Evolutionary conservation across 1,284 basidiomycete genomes (phyloP).

Genomic region (Neotropicomus parvogracilis): DNA sequence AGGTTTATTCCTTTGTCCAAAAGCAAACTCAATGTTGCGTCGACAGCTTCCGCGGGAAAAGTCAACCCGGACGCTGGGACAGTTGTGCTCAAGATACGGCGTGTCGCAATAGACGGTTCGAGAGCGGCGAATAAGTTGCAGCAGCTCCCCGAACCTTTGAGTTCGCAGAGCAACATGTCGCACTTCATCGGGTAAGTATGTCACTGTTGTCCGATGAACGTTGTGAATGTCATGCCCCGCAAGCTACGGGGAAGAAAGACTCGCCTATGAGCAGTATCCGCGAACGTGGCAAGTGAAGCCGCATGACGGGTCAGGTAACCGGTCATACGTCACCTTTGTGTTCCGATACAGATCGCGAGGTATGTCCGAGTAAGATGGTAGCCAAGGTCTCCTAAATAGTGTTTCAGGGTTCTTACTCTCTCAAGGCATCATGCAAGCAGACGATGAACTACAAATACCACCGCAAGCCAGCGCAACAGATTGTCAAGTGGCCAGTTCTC

Average conservation of each 20-base stretch:
- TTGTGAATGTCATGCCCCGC: conserved; percentile 1
- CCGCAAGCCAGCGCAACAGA: conserved; percentile 4
- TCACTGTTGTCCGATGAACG: background rate
- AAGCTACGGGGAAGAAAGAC: conserved; percentile 42
- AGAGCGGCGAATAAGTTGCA: conserved; percentile 39
- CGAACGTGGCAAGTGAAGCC: conserved; percentile 51
- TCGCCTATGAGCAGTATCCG: conserved; percentile 38
- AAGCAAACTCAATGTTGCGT: background rate
- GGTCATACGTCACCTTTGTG: conserved; percentile 55
- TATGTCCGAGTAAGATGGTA: conserved; percentile 21
- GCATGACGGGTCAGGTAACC: conserved; percentile 33
- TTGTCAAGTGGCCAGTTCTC: conserved; percentile 12
- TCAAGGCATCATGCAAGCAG: conserved; percentile 21
- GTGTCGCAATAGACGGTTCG: conserved; percentile 32
- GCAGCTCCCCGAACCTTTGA: conserved; percentile 26
- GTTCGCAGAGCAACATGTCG: conserved; percentile 35
- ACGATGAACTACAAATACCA: conserved; percentile 3
- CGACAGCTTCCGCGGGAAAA: conserved; percentile 15
- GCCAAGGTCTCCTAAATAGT: background rate
- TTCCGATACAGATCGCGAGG: conserved; percentile 55
- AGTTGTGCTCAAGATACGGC: conserved; percentile 54
- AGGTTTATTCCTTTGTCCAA: background rate
- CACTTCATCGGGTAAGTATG: conserved; percentile 39
- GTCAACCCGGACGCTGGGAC: conserved; percentile 42
- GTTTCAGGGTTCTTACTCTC: conserved; percentile 21